phyloP scores from a whole-genome alignment of 768 basidiomycete species.

The Asterophora lycoperdoides region DNA sequence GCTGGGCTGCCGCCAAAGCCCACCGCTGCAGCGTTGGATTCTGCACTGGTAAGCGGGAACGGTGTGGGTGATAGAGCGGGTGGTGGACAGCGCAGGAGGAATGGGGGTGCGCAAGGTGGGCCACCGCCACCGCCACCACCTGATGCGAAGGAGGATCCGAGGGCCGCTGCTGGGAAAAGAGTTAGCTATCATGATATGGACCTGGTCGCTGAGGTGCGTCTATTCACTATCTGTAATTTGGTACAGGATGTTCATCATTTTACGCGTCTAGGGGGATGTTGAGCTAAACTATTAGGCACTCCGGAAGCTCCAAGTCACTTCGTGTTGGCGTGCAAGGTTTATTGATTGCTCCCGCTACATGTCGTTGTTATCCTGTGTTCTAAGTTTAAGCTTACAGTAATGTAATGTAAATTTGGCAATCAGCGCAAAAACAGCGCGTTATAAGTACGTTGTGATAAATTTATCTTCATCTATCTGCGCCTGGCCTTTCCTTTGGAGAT shows the following conservation, averaged over 20 bases:
- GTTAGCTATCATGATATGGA: constrained; percentile 97
- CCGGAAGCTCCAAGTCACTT: not conserved
- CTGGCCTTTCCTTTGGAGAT: no score
- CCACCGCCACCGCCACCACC: constrained; percentile 78
- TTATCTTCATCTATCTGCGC: no score
- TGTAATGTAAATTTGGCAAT: constrained; percentile 6
- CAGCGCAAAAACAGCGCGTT: not conserved
- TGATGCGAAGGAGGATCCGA: constrained; percentile 88
- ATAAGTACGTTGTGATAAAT: no score
- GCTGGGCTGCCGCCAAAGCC: constrained; percentile 83
- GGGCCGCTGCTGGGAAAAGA: constrained; percentile 82
- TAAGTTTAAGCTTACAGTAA: no score
- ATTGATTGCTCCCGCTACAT: constrained; percentile 2
- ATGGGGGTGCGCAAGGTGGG: constrained; percentile 30
- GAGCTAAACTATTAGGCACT: constrained; percentile 46
- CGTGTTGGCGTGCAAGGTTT: constrained; percentile 2
- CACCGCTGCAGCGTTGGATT: constrained; percentile 47
- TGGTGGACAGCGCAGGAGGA: constrained; percentile 32
- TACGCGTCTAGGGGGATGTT: constrained; percentile 47
- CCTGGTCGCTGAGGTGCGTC: constrained; percentile 69
- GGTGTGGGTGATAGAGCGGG: constrained; percentile 36
- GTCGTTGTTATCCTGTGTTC: constrained; percentile 1
- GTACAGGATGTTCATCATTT: constrained; percentile 7
- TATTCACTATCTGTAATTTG: constrained; percentile 8
- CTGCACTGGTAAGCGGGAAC: constrained; percentile 49